phyloP scores from a whole-genome alignment of 2,329 filamentous ascomycete genomes.

The Davidsoniella neocaledoniae region DNA sequence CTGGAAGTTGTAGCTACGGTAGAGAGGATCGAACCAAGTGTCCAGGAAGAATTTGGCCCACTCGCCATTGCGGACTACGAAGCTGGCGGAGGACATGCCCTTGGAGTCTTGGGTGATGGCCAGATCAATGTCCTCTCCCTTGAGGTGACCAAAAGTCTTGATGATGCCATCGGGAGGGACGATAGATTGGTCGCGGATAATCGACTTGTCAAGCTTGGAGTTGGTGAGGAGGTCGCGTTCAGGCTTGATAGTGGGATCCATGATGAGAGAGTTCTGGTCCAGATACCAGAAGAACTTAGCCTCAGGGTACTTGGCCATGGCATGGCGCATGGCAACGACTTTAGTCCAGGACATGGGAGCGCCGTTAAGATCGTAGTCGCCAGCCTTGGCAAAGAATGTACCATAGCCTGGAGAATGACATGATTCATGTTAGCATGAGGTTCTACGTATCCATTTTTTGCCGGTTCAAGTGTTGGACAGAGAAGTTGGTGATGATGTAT shows the following conservation, averaged over 20 bases:
- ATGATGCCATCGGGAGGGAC: slow-evolving; percentile 95
- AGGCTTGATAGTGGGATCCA: slow-evolving; percentile 58
- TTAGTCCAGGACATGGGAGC: slow-evolving; percentile 53
- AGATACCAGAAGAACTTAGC: slow-evolving; percentile 76
- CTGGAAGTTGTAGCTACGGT: slow-evolving; percentile 87
- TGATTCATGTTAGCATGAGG: slow-evolving; percentile 5
- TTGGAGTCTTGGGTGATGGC: slow-evolving; percentile 72
- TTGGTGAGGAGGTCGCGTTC: slow-evolving; percentile 54
- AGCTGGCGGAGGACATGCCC: slow-evolving; percentile 60
- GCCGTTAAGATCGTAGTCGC: slow-evolving; percentile 54
- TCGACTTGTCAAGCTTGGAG: slow-evolving; percentile 51
- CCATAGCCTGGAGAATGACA: slow-evolving; percentile 48
- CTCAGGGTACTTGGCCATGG: slow-evolving; percentile 62
- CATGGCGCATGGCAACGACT: slow-evolving; percentile 76
- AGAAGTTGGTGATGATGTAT: not conserved
- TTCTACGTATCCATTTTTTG: not conserved
- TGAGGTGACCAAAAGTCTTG: slow-evolving; percentile 76
- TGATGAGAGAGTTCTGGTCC: slow-evolving; percentile 71
- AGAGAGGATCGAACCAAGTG: slow-evolving; percentile 90
- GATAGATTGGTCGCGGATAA: slow-evolving; percentile 72
- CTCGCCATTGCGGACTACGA: slow-evolving; percentile 66
- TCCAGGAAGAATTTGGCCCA: slow-evolving; percentile 91
- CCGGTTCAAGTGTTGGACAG: not conserved
- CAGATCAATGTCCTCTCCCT: slow-evolving; percentile 60
- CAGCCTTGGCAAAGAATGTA: slow-evolving; percentile 63